phyloP scores from a whole-genome alignment of 1,284 basidiomycete genomes.

The Moniliophthora roreri region DNA sequence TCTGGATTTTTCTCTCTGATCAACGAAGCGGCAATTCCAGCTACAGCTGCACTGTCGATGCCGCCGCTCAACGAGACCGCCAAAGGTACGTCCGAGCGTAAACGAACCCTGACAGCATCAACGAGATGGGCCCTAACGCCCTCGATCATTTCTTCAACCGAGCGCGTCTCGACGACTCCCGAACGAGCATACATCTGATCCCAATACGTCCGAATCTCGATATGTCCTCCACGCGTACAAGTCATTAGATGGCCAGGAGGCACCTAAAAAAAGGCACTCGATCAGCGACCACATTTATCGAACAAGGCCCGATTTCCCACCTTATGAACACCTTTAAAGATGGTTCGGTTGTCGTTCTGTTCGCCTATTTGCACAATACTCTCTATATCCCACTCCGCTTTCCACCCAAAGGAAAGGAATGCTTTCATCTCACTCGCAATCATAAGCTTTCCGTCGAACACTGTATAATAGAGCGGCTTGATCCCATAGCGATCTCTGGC shows the following conservation, averaged over 20 bases:
- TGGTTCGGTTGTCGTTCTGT: conserved; percentile 18
- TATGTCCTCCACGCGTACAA: conserved; percentile 2
- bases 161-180: not conserved
- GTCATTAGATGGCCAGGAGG: conserved; percentile 9
- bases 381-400: conserved; percentile 21
- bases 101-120: conserved; percentile 10
- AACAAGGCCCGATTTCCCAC: not conserved
- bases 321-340: conserved; percentile 22
- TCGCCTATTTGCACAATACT: conserved; percentile 22
- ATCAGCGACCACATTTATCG: not conserved
- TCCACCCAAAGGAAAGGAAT: conserved; percentile 20
- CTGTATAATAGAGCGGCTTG: conserved; percentile 23
- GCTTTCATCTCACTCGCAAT: conserved; percentile 24
- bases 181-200: conserved; percentile 9
- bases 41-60: conserved; percentile 19
- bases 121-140: conserved; percentile 12
- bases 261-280: too few relatives aligned
- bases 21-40: conserved; percentile 16
- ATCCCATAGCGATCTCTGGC: conserved; percentile 23
- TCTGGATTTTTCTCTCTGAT: conserved; percentile 13
- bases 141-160: conserved; percentile 15
- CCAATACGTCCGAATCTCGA: conserved; percentile 15
- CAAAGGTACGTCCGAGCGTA: conserved; percentile 14
- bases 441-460: conserved; percentile 17
- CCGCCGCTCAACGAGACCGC: conserved; percentile 19